Evolutionary conservation across 768 basidiomycete species (phyloP).

Genomic region (Collybiopsis confluens): DNA sequence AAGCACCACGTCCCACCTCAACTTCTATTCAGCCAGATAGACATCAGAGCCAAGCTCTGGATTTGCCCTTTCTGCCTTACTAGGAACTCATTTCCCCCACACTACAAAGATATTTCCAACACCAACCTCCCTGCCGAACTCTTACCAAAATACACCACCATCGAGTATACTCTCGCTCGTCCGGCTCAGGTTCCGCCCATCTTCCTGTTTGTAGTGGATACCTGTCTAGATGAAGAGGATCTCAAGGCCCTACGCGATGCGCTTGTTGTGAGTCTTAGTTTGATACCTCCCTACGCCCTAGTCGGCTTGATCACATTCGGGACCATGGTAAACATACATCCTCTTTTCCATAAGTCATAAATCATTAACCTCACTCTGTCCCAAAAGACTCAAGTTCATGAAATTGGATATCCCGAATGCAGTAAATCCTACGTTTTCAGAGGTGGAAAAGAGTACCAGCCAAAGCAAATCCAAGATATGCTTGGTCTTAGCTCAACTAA

Average conservation of each 20-base stretch:
- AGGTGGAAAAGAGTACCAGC: constrained; percentile 92
- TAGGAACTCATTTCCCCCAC: constrained; percentile 94
- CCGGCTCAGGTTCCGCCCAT: constrained; percentile 91
- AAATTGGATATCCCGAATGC: constrained; percentile 94
- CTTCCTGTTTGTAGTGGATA: constrained; percentile 97
- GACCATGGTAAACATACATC: constrained; percentile 71
- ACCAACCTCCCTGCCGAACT: constrained; percentile 96
- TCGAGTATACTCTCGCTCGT: constrained; percentile 97
- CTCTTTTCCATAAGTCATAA: neutral
- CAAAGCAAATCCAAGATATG: constrained; percentile 99
- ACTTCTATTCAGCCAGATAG: constrained; percentile 77
- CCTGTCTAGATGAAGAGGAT: constrained; percentile 93
- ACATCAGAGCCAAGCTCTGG: constrained; percentile 98
- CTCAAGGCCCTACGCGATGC: constrained; percentile 93
- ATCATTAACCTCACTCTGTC: neutral
- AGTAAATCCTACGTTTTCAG: constrained; percentile 99
- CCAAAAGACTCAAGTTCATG: constrained; percentile 99
- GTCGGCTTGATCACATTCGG: constrained; percentile 96
- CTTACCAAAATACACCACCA: constrained; percentile 96
- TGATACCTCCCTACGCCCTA: constrained; percentile 91
- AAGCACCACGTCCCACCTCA: constrained; percentile 4
- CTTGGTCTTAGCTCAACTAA: constrained; percentile 78
- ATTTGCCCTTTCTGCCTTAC: constrained; percentile 98
- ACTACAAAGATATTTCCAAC: constrained; percentile 98
- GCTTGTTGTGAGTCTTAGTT: constrained; percentile 87